Conservation (phyloP, 108 stramenopile species). For the Nitzschia palea region DNA sequence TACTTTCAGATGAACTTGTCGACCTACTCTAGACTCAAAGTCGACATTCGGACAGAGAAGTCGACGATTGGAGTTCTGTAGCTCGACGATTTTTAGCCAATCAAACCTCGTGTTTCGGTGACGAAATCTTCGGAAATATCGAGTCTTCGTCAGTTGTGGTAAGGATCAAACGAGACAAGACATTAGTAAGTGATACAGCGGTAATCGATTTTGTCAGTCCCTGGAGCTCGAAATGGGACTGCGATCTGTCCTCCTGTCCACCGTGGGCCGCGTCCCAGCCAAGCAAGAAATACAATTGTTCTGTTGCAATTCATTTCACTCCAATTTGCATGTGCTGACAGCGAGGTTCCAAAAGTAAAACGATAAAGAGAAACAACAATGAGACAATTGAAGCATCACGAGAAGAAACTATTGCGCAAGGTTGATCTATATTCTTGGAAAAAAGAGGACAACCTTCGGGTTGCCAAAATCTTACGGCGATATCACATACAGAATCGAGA, state of each 20-base stretch:
- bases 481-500: conserved; percentile 98
- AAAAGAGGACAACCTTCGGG: conserved; percentile 93
- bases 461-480: conserved; percentile 90
- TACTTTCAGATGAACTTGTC: no score
- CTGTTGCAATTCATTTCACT: no score
- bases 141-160: background rate
- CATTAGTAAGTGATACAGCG: conserved; percentile 6
- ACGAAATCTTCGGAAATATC: background rate
- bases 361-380: no score
- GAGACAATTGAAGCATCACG: conserved; percentile 96
- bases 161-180: background rate
- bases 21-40: no score
- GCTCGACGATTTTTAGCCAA: background rate
- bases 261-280: no score
- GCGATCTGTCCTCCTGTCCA: no score
- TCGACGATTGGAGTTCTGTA: background rate
- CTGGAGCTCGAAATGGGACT: background rate
- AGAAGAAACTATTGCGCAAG: conserved; percentile 97
- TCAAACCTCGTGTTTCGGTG: background rate
- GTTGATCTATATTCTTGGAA: conserved; percentile 98
- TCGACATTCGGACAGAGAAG: background rate
- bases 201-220: background rate
- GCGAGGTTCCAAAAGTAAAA: no score
- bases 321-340: no score
- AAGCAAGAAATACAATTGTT: no score